Base-by-base conservation (phyloP, 352 stramenopile genomes). In the Globisporangium abappressorium region DNA sequence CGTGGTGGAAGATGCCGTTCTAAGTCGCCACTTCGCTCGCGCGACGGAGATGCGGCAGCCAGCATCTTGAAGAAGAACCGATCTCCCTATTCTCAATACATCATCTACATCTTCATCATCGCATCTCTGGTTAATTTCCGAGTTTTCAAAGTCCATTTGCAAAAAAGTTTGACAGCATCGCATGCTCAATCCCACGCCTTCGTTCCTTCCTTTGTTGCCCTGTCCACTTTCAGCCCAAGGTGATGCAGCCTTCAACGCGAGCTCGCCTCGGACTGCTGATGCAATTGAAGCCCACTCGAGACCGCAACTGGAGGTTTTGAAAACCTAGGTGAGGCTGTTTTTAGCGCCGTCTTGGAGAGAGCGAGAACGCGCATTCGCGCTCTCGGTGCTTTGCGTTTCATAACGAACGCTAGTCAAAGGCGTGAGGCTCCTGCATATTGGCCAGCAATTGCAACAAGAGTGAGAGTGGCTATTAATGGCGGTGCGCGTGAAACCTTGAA, bases 1-100 rank as follows among this genome's bases (percentile, higher is more conserved):
- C 82, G 63, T 92, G 79, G 82, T 91, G 84, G 84, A 90, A 92
- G 81, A 68, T 84, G 18, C 79, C 82, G 18, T 90, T 89, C 72
- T 91, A 72, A 69, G 36, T 43, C 36, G 11, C 11, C 18, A 8
- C 2, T 22, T 30, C 46, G 26, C 28, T 12, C 4, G 11, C 12
- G 2, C 8, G 41, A 14, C 4, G 15, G 2, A n/a, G 15, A 47
- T 47, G 15, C 41, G 3, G 41, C 14, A n/a, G 41, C 36, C 36
- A 15, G 36, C 36, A 43, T 43, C 41, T 47, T n/a, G 41, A n/a
- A 47, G 14, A 47, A 47, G 41, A 47, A 47, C 14, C 14, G 20
- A 47, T 47, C 18, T n/a, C 41, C 15, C 15, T 47, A n/a, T 47
- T 47, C n/a, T 47, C 20, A 47, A 47, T 47, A 18, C 12, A 47